A percentile compares a stretch with the other conserved stretches of the same genome.
phyloP scores from a whole-genome alignment of 129 eudicot species.

The Tanacetum coccineum region DNA sequence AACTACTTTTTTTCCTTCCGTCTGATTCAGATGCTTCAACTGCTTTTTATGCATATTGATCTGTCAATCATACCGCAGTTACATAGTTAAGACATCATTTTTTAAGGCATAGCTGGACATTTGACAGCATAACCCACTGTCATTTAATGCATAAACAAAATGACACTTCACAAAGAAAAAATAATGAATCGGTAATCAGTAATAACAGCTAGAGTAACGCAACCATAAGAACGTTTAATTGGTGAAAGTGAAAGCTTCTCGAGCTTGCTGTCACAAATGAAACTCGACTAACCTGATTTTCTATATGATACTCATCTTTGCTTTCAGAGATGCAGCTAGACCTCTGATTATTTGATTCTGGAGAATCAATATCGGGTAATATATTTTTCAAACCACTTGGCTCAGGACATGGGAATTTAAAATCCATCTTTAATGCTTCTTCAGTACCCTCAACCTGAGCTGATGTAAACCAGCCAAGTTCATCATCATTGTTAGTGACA shows the following conservation, averaged over 20 bases:
- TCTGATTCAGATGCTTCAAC: slow-evolving; percentile 39
- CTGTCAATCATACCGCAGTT: slow-evolving; percentile 23
- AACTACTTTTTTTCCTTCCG: slow-evolving; percentile 40
- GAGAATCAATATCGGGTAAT: slow-evolving; percentile 28
- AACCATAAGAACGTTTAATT: slow-evolving; percentile 17
- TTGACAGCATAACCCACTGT: too few relatives aligned
- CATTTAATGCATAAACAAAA: too few relatives aligned
- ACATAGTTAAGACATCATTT: slow-evolving; percentile 2
- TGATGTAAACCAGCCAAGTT: slow-evolving; percentile 69
- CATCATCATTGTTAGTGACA: slow-evolving; percentile 48
- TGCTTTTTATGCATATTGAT: slow-evolving; percentile 32
- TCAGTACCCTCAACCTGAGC: slow-evolving; percentile 51
- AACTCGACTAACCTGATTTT: slow-evolving; percentile 40
- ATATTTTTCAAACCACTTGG: slow-evolving; percentile 34
- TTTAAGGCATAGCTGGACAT: not conserved
- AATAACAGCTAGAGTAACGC: not conserved
- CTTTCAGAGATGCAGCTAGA: slow-evolving; percentile 34
- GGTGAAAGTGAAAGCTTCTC: slow-evolving; percentile 9
- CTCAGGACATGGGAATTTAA: slow-evolving; percentile 42
- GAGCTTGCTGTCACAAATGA: slow-evolving; percentile 3
- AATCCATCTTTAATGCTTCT: slow-evolving; percentile 45
- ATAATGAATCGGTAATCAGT: not conserved
- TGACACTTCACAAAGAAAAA: slow-evolving; percentile 9
- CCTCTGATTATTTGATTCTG: slow-evolving; percentile 29
- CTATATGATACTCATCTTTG: slow-evolving; percentile 28